A percentile compares a stretch with the other conserved stretches of the same genome.
Evolutionary conservation across 495 filamentous ascomycete genomes (phyloP).

Genomic region (Hyaloscypha bicolor): DNA sequence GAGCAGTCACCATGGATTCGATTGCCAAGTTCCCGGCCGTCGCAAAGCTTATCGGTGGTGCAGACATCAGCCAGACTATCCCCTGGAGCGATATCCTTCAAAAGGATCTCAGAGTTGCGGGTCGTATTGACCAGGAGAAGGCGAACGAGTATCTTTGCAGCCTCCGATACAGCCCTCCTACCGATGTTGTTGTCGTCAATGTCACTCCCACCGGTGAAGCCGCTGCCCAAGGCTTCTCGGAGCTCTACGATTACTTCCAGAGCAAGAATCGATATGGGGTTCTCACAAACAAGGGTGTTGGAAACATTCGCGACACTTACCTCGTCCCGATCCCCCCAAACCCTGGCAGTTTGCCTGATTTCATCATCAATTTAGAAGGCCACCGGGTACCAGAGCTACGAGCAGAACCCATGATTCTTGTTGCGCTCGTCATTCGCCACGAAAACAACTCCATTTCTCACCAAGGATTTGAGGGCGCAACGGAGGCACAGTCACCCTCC

Average conservation of each 20-base stretch:
- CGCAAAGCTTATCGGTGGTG: conserved; percentile 85
- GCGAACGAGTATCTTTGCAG: conserved; percentile 89
- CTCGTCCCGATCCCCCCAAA: conserved; percentile 73
- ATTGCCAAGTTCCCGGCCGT: conserved; percentile 71
- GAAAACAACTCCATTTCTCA: conserved; percentile 50
- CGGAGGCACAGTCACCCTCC: conserved; percentile 40
- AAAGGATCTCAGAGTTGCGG: conserved; percentile 69
- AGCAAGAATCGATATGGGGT: conserved; percentile 80
- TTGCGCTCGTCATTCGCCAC: conserved; percentile 73
- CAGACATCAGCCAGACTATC: conserved; percentile 61
- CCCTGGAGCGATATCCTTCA: conserved; percentile 75
- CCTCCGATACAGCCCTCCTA: conserved; percentile 69
- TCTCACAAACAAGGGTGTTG: conserved; percentile 64
- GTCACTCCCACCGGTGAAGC: conserved; percentile 57
- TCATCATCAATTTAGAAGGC: conserved; percentile 75
- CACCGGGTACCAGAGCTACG: conserved; percentile 67
- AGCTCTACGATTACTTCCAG: conserved; percentile 78
- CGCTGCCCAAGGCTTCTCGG: conserved; percentile 60
- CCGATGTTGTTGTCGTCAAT: conserved; percentile 72
- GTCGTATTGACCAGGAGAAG: conserved; percentile 76
- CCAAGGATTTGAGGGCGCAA: conserved; percentile 44
- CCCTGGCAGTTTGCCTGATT: conserved; percentile 60
- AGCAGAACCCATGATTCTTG: conserved; percentile 70
- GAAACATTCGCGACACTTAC: conserved; percentile 77
- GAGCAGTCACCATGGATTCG: conserved; percentile 73